Evolutionary conservation across 1,284 basidiomycete species (phyloP).

Genomic region (Lignosus rhinocerotis): DNA sequence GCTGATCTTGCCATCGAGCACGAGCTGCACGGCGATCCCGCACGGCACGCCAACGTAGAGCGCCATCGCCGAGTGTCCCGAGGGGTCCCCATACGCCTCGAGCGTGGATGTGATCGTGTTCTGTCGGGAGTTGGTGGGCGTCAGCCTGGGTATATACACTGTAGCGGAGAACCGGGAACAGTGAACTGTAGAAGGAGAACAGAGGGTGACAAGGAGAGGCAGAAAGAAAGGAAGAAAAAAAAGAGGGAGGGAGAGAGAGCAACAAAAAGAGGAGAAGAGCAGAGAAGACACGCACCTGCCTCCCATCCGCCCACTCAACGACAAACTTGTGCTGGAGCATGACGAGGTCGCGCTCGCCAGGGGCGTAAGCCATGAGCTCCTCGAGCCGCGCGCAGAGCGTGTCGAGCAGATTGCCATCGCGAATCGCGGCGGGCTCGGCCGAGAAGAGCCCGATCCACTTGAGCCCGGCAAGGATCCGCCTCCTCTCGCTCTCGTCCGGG

Average conservation of each 20-base stretch:
- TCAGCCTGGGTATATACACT: too few species aligned
- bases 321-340: slow-evolving; percentile 98
- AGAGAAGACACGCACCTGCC: slow-evolving; percentile 47
- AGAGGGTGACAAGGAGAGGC: too few species aligned
- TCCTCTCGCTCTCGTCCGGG: slow-evolving; percentile 66
- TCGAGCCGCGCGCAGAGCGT: slow-evolving; percentile 93
- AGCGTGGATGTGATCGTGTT: slow-evolving; percentile 91
- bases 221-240: background rate
- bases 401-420: slow-evolving; percentile 84
- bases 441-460: slow-evolving; percentile 96
- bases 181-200: too few species aligned
- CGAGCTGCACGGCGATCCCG: slow-evolving; percentile 87
- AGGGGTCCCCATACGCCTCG: slow-evolving; percentile 86
- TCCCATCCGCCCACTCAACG: slow-evolving; percentile 85
- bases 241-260: too few species aligned
- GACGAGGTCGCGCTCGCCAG: slow-evolving; percentile 93
- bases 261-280: background rate
- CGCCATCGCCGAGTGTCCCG: slow-evolving; percentile 94
- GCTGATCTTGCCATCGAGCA: slow-evolving; percentile 77
- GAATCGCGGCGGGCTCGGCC: slow-evolving; percentile 61
- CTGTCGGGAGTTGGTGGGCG: slow-evolving; percentile 34
- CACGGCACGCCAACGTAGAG: slow-evolving; percentile 90
- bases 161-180: too few species aligned
- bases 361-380: slow-evolving; percentile 88
- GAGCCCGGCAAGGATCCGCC: slow-evolving; percentile 83